Evolutionary conservation across 2,329 filamentous ascomycete genomes (phyloP).

Genomic region (Escovopsis sp.): DNA sequence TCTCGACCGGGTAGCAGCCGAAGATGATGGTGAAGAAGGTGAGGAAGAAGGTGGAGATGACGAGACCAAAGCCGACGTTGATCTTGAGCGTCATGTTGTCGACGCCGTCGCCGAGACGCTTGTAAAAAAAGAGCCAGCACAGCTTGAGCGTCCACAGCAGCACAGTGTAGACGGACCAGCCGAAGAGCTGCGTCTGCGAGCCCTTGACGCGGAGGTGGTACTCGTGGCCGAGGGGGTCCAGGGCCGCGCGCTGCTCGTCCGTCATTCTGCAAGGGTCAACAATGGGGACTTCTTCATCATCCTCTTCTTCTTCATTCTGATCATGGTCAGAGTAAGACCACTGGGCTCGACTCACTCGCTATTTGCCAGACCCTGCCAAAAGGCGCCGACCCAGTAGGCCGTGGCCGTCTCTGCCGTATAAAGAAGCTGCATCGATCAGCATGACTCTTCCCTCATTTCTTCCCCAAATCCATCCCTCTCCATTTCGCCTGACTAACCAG

Average conservation of each 20-base stretch:
- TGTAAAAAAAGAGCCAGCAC: conserved; percentile 40
- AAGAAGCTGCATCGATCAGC: neutral
- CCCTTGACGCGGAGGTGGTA: conserved; percentile 15
- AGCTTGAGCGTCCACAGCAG: conserved; percentile 39
- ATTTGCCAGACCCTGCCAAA: neutral
- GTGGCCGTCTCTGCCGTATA: neutral
- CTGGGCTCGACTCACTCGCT: neutral
- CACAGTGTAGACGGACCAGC: conserved; percentile 36
- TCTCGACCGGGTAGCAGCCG: conserved; percentile 34
- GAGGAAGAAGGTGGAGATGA: conserved; percentile 31
- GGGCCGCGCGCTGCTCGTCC: neutral
- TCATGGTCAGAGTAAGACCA: too few relatives aligned
- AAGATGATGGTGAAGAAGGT: conserved; percentile 33
- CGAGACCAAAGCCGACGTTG: conserved; percentile 32
- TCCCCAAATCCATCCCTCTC: too few relatives aligned
- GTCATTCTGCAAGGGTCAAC: neutral
- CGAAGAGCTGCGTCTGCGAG: conserved; percentile 38
- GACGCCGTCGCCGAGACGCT: conserved; percentile 28
- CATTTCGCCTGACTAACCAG: neutral
- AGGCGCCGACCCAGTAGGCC: neutral
- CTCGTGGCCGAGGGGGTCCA: neutral
- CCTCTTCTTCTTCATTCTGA: too few relatives aligned
- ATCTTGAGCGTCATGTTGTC: conserved; percentile 23
- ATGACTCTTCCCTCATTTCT: neutral
- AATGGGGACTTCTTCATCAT: too few relatives aligned